Percentiles rank a stretch among this genome's conserved stretches.
Conservation (phyloP, 306 rosid genomes). For the Castanopsis chinensis region DNA sequence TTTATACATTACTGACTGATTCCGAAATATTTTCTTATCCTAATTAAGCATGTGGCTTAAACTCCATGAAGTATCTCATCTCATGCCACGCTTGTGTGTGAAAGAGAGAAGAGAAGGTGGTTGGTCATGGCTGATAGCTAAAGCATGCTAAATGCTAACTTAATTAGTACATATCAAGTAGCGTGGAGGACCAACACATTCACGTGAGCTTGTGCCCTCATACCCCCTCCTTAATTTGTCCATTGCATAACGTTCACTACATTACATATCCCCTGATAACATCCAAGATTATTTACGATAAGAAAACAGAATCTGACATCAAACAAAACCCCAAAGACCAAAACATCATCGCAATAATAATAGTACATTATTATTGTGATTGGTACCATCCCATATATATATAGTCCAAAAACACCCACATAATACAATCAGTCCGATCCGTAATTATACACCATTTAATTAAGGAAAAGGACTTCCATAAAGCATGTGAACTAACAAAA, state of each 20-base stretch:
- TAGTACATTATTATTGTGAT: not conserved
- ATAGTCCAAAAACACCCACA: not conserved
- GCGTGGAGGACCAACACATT: conserved; percentile 4
- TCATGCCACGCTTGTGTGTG: not conserved
- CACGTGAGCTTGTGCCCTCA: conserved; percentile 39
- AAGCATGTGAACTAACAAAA: not conserved
- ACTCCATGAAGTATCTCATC: too few species aligned
- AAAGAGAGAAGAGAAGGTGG: not conserved
- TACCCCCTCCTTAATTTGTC: not conserved
- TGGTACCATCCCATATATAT: not conserved
- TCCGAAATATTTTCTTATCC: too few species aligned
- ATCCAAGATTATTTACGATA: not conserved
- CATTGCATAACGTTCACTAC: conserved; percentile 1
- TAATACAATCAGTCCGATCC: not conserved
- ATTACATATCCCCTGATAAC: not conserved
- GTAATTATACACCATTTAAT: too few species aligned
- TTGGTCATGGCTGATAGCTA: not conserved
- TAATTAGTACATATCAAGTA: not conserved
- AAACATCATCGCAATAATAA: not conserved
- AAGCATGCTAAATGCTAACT: not conserved
- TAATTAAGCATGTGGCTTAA: too few species aligned
- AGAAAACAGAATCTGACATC: conserved; percentile 7
- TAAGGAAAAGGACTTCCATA: not conserved
- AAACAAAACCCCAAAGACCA: not conserved
- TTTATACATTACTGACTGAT: too few species aligned